Evolutionary conservation across 345 rosid genomes (phyloP).

Genomic region (Fremontodendron californicum): DNA sequence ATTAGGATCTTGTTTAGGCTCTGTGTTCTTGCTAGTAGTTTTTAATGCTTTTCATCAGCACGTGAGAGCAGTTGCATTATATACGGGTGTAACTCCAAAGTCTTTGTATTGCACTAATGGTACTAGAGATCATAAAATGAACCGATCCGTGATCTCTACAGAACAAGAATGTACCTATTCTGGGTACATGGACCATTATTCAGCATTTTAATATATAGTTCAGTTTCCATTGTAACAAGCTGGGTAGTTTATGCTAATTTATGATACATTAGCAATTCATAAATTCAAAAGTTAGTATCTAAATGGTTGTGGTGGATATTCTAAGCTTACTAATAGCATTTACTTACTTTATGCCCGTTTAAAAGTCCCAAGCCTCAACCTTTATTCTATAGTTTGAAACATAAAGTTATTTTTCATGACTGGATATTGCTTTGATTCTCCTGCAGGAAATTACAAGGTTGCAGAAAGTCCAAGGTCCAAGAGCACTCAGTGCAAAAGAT

Average conservation of each 20-base stretch:
- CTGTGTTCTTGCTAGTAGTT: neutral
- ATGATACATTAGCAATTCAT: neutral
- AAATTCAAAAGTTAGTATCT: neutral
- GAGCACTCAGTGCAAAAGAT: constrained; percentile 89
- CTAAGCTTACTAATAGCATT: neutral
- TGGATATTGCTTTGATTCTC: constrained; percentile 1
- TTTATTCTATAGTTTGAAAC: neutral
- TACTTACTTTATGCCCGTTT: neutral
- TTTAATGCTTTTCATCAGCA: neutral
- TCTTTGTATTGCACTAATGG: neutral
- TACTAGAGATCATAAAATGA: neutral
- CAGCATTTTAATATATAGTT: neutral
- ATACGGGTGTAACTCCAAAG: neutral
- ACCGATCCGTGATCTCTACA: neutral
- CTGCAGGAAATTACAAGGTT: constrained; percentile 82
- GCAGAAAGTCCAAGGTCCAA: constrained; percentile 89
- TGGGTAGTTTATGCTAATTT: neutral
- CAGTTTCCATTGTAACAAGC: neutral
- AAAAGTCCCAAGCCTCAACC: neutral
- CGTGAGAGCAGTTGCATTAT: too few species aligned
- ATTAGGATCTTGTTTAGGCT: neutral
- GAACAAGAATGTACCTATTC: neutral
- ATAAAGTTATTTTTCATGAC: constrained; percentile 1
- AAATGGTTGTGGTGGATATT: neutral
- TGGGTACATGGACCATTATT: neutral